A percentile compares a stretch with the other conserved stretches of the same genome.
phyloP scores from a whole-genome alignment of 768 basidiomycete genomes.

The Rhizopogon vesiculosus region DNA sequence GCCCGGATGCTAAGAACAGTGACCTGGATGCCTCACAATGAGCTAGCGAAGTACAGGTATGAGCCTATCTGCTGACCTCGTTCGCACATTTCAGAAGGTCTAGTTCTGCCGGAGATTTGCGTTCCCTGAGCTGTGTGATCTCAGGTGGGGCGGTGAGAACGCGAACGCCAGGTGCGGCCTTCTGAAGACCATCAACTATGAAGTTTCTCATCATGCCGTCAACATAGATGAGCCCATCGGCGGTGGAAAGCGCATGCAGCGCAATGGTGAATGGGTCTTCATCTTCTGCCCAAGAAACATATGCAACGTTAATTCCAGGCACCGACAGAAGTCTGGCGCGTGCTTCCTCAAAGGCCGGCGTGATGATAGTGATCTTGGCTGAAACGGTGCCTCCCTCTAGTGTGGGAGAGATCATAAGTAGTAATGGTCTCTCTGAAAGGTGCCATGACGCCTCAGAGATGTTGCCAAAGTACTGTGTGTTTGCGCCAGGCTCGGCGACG shows the following conservation, averaged over 20 bases:
- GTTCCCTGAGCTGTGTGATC: constrained; percentile 62
- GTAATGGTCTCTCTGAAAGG: constrained; percentile 74
- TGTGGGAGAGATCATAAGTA: constrained; percentile 56
- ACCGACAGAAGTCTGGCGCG: constrained; percentile 61
- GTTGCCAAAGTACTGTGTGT: constrained; percentile 68
- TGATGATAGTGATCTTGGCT: constrained; percentile 56
- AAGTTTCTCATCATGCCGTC: constrained; percentile 61
- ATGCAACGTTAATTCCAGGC: constrained; percentile 41
- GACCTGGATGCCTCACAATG: constrained; percentile 38
- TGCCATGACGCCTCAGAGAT: constrained; percentile 58
- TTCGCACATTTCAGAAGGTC: constrained; percentile 73
- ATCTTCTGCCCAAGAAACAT: constrained; percentile 63
- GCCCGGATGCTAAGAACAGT: constrained; percentile 71
- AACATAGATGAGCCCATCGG: constrained; percentile 42
- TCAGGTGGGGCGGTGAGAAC: constrained; percentile 49
- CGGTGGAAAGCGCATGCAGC: constrained; percentile 20
- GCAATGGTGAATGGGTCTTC: constrained; percentile 60
- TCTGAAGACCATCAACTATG: constrained; percentile 57
- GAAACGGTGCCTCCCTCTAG: constrained; percentile 20
- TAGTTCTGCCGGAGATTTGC: constrained; percentile 69
- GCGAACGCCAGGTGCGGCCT: constrained; percentile 31
- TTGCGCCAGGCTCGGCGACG: constrained; percentile 76
- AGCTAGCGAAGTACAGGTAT: neutral
- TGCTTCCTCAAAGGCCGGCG: constrained; percentile 72
- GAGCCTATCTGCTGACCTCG: constrained; percentile 44